Base-by-base conservation (phyloP, 139 green algal genomes). In the Edaphochlamys debaryana region DNA sequence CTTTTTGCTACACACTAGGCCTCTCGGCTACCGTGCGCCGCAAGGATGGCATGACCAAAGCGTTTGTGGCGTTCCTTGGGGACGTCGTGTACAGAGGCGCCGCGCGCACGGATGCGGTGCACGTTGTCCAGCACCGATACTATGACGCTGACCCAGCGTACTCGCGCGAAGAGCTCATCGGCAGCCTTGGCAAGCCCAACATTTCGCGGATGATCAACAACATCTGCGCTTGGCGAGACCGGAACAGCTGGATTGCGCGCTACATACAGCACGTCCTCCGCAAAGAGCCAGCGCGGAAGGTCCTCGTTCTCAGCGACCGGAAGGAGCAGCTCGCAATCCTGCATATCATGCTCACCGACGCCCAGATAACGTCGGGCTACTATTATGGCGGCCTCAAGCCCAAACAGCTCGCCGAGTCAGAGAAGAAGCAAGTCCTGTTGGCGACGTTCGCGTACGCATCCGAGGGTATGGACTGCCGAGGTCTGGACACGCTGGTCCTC, bases 181-280 rank as follows among this genome's bases (percentile, higher is more conserved):
- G 3, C 3, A 50, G 23, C 58, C 23, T 48, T 4, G 29, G 45
- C 15, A 80, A 81, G 34, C 80, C 60, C 25, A 87, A 87, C 81
- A 56, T 77, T 9, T 64, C 71, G 7, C 81, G 63, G 25, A 87
- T 87, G 81, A 71, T 87, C 81, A 82, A 77, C 71, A 87, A 87
- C 81, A 60, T 87, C 25, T 66, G 41, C 27, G 63, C 8, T 1
- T 78, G 54, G 27, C 11, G 4, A n/a, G 71, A 71, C 4, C 69
- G 81, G 1, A 87, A 45, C 41, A 22, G 29, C 2, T 8, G 52
- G 5, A 70, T 87, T 45, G 63, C 68, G 34, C 7, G 4, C 1
- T 13, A 4, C 22, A 78, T 82, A 32, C 11, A 36, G 11, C 15
- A 62, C 8, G 34, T 70, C 4, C 15, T 75, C 41, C 34, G 34